Evolutionary conservation across 1,284 basidiomycete genomes (phyloP), one percentile per base, ranked within the genome.

Genomic region (Cerrena zonata): DNA sequence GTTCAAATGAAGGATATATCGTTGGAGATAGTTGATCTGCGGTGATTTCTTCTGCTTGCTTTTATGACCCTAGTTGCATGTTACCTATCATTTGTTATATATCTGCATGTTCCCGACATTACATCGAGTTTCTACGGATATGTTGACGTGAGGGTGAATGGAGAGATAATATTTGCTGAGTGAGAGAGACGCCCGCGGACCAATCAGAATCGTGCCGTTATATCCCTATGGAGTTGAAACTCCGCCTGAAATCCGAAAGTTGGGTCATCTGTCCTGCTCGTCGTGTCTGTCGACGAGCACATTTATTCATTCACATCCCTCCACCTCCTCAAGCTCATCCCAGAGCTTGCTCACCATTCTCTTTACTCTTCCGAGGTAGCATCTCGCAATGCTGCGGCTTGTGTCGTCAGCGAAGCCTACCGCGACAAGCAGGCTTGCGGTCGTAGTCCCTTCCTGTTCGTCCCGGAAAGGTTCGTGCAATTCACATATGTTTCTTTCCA

Each of bases 1-100:
- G 86, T 89, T n/a, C 79, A 82, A 62, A 83, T 86, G 77, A 81
- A 75, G 59, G 84, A 88, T 52, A 64, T 78, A 39, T 65, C 77
- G 2, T 66, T 90, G 50, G 86, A 89, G 66, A 87, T 87, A 52
- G 82, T 86, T 18, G 87, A 90, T 65, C 63, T 89, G 51, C 79
- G 86, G 21, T 34, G 30, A 34, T 7, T 34, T 34, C 30, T 34
- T 15, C 15, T 34, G 30, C 30, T 34, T 34, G 7, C 30, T 7
- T 34, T 15, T 34, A 43, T 74, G 58, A 65, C n/a, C n/a, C n/a
- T n/a, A n/a, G n/a, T n/a, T n/a, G n/a, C n/a, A n/a, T n/a, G n/a
- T n/a, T n/a, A n/a, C n/a, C n/a, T n/a, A n/a, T n/a, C n/a, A n/a
- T n/a, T n/a, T n/a, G n/a, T n/a, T n/a, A n/a, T n/a, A n/a, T n/a